Percentiles rank a stretch among this genome's conserved stretches.
phyloP scores from a whole-genome alignment of 164 flowering plant species.

The Aristolochia fimbriata region DNA sequence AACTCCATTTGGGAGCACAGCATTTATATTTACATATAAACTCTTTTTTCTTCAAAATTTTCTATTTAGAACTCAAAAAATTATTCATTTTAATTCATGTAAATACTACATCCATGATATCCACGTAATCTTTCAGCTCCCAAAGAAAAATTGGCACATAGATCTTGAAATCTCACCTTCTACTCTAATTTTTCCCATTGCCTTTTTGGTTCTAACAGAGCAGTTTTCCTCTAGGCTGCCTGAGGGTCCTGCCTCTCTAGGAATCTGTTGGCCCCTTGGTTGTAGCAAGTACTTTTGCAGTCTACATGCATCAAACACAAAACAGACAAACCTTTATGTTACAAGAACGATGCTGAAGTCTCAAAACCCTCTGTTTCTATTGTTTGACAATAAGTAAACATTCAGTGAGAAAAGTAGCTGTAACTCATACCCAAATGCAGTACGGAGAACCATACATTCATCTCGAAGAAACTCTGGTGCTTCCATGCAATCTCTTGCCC shows the following conservation, averaged over 20 bases:
- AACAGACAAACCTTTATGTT: too few relatives aligned
- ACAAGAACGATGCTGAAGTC: too few relatives aligned
- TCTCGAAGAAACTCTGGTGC: constrained; percentile 82
- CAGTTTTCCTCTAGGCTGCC: constrained; percentile 36
- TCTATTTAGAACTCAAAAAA: too few relatives aligned
- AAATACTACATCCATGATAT: too few relatives aligned
- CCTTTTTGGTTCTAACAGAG: constrained; percentile 38
- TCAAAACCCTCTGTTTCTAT: too few relatives aligned
- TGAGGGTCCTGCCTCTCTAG: constrained; percentile 20
- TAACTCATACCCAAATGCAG: constrained; percentile 69
- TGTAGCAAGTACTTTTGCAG: constrained; percentile 66
- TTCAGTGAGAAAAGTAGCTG: background rate
- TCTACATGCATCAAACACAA: constrained; percentile 19
- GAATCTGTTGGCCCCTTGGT: constrained; percentile 38
- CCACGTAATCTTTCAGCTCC: too few relatives aligned
- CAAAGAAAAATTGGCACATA: too few relatives aligned
- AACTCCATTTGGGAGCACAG: too few relatives aligned
- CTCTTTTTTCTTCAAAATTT: too few relatives aligned
- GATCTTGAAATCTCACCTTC: constrained; percentile 41
- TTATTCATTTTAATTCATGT: too few relatives aligned
- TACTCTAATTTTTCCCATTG: constrained; percentile 65
- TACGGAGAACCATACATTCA: constrained; percentile 66
- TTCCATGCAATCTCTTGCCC: constrained; percentile 76
- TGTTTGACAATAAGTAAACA: too few relatives aligned
- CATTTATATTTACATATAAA: too few relatives aligned